Evolutionary conservation across 2,329 filamentous ascomycete genomes (phyloP), one percentile per base, ranked within the genome.

Genomic region (Cladobotryum mycophilum): DNA sequence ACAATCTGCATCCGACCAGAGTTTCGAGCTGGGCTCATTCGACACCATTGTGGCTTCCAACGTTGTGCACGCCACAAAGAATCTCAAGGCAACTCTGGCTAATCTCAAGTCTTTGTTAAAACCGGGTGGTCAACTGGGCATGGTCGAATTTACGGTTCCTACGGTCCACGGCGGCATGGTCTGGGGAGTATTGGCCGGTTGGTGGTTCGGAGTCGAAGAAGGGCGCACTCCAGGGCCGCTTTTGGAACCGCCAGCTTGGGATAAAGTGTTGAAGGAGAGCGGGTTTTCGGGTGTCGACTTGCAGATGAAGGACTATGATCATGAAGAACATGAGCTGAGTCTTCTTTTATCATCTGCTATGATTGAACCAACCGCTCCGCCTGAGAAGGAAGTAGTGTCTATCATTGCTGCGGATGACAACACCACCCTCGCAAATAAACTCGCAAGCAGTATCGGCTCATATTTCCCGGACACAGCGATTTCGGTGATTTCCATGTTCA

Each of bases 11-110:
- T 50, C 33, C 11, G 43, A 41, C n/a, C 55, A 58, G 33, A 48
- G 52, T 3, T 56, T 57, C 34, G 52, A 54, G 11, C 40, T 35
- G 11, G 52, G 47, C n/a, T 52, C 56, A n/a, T 57, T 53, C 36
- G 56, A 58, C 36, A 17, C 56, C 15, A 48, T 58, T 8, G 46
- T 58, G 17, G 67, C 67, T 0, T 61, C 55, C 4, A 58, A 56
- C 5, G 60, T 60, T 36, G 12, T 53, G 11, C 51, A 53, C 20
- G 14, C 42, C 9, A 43, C 51, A 8, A 41, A 30, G 25, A 30
- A 30, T 11, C 25, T 30, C 25, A 30, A 30, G 9, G 25, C 4
- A 30, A 30, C 25, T 30, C 25, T 30, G 9, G 6, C 25, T 30
- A 30, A 30, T 30, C 25, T 30, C 4, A 30, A 30, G 25, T 30